phyloP scores from a whole-genome alignment of 371 early-diverging fungal genomes.

The Lichtheimia ornata region DNA sequence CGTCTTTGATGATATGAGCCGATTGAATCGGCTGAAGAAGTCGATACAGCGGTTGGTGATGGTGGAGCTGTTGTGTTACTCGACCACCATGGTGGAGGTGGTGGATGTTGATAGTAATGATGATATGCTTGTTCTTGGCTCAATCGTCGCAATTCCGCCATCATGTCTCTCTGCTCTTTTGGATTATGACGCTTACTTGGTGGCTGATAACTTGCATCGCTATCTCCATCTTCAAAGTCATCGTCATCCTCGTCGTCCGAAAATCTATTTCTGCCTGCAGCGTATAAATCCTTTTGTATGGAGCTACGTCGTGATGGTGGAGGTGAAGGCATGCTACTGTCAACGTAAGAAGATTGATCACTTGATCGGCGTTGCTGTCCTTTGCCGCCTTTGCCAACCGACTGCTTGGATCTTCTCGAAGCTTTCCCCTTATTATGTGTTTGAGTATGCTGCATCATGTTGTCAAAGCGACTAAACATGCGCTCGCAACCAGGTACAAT shows the following conservation, averaged over 20 bases:
- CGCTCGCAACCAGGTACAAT: conserved; percentile 60
- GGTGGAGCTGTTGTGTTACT: conserved; percentile 6
- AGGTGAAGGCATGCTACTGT: conserved; percentile 16
- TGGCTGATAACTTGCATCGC: conserved; percentile 25
- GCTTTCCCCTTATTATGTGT: conserved; percentile 38
- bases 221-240: conserved; percentile 20
- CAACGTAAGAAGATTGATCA: not conserved
- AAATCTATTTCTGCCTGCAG: not conserved
- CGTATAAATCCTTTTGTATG: conserved; percentile 4
- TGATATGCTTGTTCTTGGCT: conserved; percentile 77
- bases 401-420: conserved; percentile 3
- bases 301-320: conserved; percentile 23
- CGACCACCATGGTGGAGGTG: conserved; percentile 7
- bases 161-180: conserved; percentile 77
- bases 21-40: conserved; percentile 4
- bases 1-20: conserved; percentile 1
- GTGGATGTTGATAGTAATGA: conserved; percentile 6
- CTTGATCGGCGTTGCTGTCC: conserved; percentile 1
- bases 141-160: conserved; percentile 81
- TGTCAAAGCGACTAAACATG: conserved; percentile 62
- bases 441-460: conserved; percentile 68
- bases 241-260: conserved; percentile 22
- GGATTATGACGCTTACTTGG: conserved; percentile 8
- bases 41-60: conserved; percentile 5
- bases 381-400: conserved; percentile 3